Percentiles rank a stretch among this genome's conserved stretches.
Evolutionary conservation across 768 basidiomycete genomes (phyloP).

Genomic region (Boletus subparvulus): DNA sequence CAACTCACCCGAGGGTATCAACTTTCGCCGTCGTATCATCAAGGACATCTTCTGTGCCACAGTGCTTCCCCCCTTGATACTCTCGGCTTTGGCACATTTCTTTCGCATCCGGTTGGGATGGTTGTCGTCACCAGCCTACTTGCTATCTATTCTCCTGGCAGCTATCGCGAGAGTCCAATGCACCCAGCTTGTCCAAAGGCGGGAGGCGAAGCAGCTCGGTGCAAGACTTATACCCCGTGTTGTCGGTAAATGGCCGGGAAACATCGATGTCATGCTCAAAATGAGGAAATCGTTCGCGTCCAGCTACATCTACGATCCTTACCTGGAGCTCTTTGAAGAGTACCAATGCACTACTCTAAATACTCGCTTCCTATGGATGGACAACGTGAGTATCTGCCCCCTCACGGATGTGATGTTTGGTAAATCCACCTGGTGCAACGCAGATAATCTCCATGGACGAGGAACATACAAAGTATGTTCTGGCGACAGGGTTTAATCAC

Average conservation of each 20-base stretch:
- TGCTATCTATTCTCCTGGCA: constrained; percentile 44
- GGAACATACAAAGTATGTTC: constrained; percentile 61
- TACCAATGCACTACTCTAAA: constrained; percentile 72
- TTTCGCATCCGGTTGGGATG: constrained; percentile 35
- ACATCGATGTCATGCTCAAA: constrained; percentile 62
- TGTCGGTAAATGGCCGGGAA: constrained; percentile 75
- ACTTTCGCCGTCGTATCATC: constrained; percentile 52
- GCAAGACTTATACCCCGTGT: constrained; percentile 57
- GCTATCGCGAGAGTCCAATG: constrained; percentile 37
- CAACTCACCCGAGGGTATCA: background rate
- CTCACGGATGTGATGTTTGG: background rate
- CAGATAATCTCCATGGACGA: constrained; percentile 78
- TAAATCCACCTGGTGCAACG: background rate
- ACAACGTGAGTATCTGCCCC: constrained; percentile 51
- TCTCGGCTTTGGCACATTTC: constrained; percentile 34
- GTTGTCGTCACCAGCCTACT: constrained; percentile 38
- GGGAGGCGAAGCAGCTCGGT: constrained; percentile 47
- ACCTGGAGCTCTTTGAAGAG: constrained; percentile 65
- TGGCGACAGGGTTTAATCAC: constrained; percentile 62
- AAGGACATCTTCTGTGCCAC: constrained; percentile 44
- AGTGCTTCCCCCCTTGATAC: constrained; percentile 40
- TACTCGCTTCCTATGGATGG: constrained; percentile 64
- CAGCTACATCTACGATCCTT: constrained; percentile 62
- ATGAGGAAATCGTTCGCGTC: constrained; percentile 56
- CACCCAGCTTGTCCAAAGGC: constrained; percentile 36